Conservation (phyloP, 2,329 filamentous ascomycete genomes). For the Phaeosphaeria sp. region DNA sequence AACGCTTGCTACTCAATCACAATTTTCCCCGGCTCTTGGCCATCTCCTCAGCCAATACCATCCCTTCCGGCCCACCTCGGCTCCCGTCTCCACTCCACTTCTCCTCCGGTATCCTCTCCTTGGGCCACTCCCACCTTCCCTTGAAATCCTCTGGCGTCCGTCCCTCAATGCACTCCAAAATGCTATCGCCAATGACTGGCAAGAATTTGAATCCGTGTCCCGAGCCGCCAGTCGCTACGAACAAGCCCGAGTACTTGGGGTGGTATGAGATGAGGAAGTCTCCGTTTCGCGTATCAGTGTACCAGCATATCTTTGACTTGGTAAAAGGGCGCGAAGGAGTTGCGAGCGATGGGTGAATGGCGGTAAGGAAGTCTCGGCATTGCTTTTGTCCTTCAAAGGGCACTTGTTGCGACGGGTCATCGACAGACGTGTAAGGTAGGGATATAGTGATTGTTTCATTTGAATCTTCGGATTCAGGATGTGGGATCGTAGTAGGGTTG, state of each 20-base stretch:
- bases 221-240: slow-evolving; percentile 66
- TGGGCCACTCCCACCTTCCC: slow-evolving; percentile 66
- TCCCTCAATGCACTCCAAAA: slow-evolving; percentile 58
- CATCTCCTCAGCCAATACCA: slow-evolving; percentile 52
- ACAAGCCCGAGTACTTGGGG: slow-evolving; percentile 58
- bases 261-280: slow-evolving; percentile 63
- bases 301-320: slow-evolving; percentile 60
- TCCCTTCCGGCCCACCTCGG: slow-evolving; percentile 45
- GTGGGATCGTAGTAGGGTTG: slow-evolving; percentile 54
- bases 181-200: slow-evolving; percentile 62
- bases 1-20: slow-evolving; percentile 16
- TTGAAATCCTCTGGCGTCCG: slow-evolving; percentile 57
- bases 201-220: slow-evolving; percentile 70
- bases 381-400: slow-evolving; percentile 42
- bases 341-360: slow-evolving; percentile 41
- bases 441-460: slow-evolving; percentile 50
- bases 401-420: slow-evolving; percentile 50
- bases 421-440: slow-evolving; percentile 61
- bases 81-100: slow-evolving; percentile 48
- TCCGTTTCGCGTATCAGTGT: slow-evolving; percentile 63
- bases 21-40: slow-evolving; percentile 39
- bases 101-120: slow-evolving; percentile 47
- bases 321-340: slow-evolving; percentile 51
- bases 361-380: slow-evolving; percentile 39
- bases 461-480: slow-evolving; percentile 51